These are phyloP conservation scores for Erythrobasidium hasegawianum DNA, from an alignment of 1,284 basidiomycete genomes.

Conservation along the genomic window DNA sequence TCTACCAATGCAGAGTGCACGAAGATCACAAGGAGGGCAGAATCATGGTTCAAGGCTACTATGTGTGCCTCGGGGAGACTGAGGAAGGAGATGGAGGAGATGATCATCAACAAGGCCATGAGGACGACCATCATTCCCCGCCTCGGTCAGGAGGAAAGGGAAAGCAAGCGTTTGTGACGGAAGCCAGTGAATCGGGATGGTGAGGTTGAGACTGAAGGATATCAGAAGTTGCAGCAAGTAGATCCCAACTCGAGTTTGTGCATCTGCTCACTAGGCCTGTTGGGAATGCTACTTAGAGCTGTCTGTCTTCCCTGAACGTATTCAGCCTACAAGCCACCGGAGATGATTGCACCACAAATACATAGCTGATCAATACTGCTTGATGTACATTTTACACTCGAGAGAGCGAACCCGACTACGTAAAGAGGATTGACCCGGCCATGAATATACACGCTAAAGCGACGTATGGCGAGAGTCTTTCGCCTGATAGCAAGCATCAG, in stretches of 20 bases:
- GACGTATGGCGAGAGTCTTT: conserved; percentile 77
- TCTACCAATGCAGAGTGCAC: conserved; percentile 5
- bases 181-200: conserved; percentile 19
- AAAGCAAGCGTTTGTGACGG: conserved; percentile 18
- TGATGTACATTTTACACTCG: too few species aligned
- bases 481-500: conserved; percentile 55
- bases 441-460: conserved; percentile 73
- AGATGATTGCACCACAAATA: too few species aligned
- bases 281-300: too few species aligned
- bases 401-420: conserved; percentile 44
- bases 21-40: not conserved
- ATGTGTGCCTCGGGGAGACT: conserved; percentile 4
- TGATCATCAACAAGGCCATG: not conserved
- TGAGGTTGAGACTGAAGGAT: too few species aligned
- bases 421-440: conserved; percentile 61
- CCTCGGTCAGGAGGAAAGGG: not conserved
- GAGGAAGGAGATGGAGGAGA: not conserved
- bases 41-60: conserved; percentile 22
- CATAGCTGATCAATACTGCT: too few species aligned
- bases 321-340: too few species aligned
- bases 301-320: too few species aligned
- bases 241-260: too few species aligned
- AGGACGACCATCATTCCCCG: not conserved
- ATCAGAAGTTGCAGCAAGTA: too few species aligned
- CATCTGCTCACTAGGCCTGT: too few species aligned